A percentile compares a stretch with the other conserved stretches of the same genome.
phyloP scores from a whole-genome alignment of 305 asterid species.

The Fraxinus dipetala region DNA sequence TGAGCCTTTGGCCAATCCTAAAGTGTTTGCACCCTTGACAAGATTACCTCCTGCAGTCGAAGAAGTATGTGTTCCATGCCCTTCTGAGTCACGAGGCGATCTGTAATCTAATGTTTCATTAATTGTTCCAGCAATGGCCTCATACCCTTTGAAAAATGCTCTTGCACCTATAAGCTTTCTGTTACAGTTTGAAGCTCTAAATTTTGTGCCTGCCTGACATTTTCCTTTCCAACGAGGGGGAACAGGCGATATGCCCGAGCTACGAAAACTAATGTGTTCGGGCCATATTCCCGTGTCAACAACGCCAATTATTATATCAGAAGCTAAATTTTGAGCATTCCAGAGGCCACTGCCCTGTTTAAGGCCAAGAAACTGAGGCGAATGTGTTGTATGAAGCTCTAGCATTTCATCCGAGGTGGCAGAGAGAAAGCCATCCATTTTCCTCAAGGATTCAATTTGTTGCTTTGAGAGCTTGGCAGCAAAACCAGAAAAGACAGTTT shows the following conservation, averaged over 20 bases:
- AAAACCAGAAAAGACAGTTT: constrained; percentile 56
- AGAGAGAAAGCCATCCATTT: constrained; percentile 53
- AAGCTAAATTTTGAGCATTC: constrained; percentile 47
- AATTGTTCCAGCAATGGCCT: constrained; percentile 50
- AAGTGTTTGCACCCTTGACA: constrained; percentile 44
- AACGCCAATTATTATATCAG: constrained; percentile 66
- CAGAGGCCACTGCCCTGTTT: constrained; percentile 51
- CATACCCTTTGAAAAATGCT: constrained; percentile 60
- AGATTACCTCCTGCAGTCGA: constrained; percentile 64
- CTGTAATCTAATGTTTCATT: constrained; percentile 51
- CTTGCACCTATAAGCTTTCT: constrained; percentile 62
- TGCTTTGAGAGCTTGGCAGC: constrained; percentile 50
- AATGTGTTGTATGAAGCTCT: constrained; percentile 63
- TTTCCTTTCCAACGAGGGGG: constrained; percentile 69
- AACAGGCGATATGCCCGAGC: constrained; percentile 33
- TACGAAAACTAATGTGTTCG: constrained; percentile 54
- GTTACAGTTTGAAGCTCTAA: constrained; percentile 52
- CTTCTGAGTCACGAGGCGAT: constrained; percentile 62
- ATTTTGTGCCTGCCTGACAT: constrained; percentile 50
- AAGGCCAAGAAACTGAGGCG: constrained; percentile 77
- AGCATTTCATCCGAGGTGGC: constrained; percentile 52
- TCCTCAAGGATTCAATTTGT: constrained; percentile 43
- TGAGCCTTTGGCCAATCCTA: constrained; percentile 53
- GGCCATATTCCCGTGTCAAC: constrained; percentile 84
- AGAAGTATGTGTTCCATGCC: constrained; percentile 78